Evolutionary conservation across 2,329 filamentous ascomycete genomes (phyloP).

Genomic region (Pseudomassariella vexata): DNA sequence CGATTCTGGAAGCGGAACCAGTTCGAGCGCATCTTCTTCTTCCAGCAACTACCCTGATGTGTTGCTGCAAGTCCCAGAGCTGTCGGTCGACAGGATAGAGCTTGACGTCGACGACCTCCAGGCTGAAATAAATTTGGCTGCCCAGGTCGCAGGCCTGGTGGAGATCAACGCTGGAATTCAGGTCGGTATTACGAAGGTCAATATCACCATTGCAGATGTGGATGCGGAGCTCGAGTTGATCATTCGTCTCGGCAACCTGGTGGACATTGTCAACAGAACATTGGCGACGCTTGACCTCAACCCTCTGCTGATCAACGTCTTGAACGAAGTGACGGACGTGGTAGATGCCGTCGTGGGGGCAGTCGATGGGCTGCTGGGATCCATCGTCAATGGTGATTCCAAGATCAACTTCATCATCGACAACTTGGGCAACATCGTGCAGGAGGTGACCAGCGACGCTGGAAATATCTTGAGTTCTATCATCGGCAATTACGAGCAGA

Average conservation of each 20-base stretch:
- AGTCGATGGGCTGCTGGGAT: slow-evolving; percentile 53
- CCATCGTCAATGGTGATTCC: slow-evolving; percentile 49
- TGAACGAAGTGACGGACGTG: slow-evolving; percentile 47
- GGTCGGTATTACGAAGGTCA: slow-evolving; percentile 43
- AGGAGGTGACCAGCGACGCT: slow-evolving; percentile 45
- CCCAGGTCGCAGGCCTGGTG: slow-evolving; percentile 53
- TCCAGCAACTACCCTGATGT: slow-evolving; percentile 46
- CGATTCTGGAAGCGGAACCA: slow-evolving; percentile 13
- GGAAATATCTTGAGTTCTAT: slow-evolving; percentile 41
- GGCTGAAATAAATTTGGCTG: slow-evolving; percentile 55
- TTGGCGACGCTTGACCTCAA: slow-evolving; percentile 55
- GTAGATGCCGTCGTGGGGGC: slow-evolving; percentile 49
- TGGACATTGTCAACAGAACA: slow-evolving; percentile 56
- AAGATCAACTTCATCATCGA: slow-evolving; percentile 52
- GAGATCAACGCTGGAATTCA: slow-evolving; percentile 48
- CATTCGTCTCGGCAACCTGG: slow-evolving; percentile 53
- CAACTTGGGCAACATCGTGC: slow-evolving; percentile 58
- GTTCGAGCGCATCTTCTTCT: slow-evolving; percentile 19
- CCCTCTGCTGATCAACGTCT: slow-evolving; percentile 50
- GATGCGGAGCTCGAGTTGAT: slow-evolving; percentile 53
- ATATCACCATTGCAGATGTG: slow-evolving; percentile 57
- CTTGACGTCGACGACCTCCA: slow-evolving; percentile 52
- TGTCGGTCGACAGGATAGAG: slow-evolving; percentile 54
- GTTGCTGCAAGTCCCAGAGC: slow-evolving; percentile 49
- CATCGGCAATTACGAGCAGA: slow-evolving; percentile 51